A percentile compares a stretch with the other conserved stretches of the same genome.
These are phyloP conservation scores for Apiotrichum domesticum DNA, from an alignment of 1,284 basidiomycete species.

Conservation along the genomic window DNA sequence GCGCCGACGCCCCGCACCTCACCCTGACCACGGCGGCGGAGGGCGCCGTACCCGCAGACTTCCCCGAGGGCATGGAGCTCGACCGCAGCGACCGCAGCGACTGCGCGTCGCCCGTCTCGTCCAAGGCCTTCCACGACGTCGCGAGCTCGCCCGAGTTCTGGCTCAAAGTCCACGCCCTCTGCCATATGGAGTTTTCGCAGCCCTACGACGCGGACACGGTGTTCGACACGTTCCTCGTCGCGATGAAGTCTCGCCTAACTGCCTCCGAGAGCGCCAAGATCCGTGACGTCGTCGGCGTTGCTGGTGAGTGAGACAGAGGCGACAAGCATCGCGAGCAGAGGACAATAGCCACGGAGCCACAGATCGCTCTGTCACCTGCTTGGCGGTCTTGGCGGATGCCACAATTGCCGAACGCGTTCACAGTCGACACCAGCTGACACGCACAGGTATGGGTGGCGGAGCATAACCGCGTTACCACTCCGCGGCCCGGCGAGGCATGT, in stretches of 20 bases:
- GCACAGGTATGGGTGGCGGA: conserved; percentile 17
- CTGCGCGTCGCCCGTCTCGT: conserved; percentile 27
- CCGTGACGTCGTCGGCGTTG: conserved; percentile 44
- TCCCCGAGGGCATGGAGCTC: conserved; percentile 1
- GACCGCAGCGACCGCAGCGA: not conserved
- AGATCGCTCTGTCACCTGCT: no score
- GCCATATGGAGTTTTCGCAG: conserved; percentile 62
- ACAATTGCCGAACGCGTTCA: no score
- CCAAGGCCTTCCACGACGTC: conserved; percentile 56
- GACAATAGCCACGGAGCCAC: no score
- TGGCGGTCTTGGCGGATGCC: no score
- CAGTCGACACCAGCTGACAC: not conserved
- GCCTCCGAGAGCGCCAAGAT: conserved; percentile 48
- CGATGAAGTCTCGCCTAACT: conserved; percentile 40
- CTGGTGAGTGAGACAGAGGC: conserved; percentile 16
- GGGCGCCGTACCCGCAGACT: conserved; percentile 36
- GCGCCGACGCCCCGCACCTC: conserved; percentile 30
- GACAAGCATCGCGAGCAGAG: no score
- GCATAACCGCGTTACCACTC: not conserved
- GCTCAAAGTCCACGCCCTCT: conserved; percentile 60
- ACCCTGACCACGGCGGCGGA: conserved; percentile 47
- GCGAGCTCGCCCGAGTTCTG: conserved; percentile 72
- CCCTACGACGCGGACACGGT: conserved; percentile 55
- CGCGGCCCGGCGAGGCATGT: not conserved
- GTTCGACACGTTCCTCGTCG: conserved; percentile 44